Evolutionary conservation across 257 asterid species (phyloP).

Genomic region (Solanum raphanifolium): DNA sequence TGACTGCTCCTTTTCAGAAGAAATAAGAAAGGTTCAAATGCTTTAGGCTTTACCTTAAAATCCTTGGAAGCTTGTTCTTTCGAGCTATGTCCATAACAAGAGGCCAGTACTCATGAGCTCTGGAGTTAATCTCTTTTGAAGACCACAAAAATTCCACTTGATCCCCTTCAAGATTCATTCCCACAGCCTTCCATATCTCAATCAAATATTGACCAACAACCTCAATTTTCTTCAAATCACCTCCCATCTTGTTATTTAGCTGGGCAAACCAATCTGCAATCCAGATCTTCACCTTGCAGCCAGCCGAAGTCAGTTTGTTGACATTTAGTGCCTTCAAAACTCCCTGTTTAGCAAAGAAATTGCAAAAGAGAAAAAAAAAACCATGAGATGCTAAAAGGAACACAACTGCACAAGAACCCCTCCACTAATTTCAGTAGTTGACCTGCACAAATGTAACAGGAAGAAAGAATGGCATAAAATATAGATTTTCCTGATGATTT

Average conservation of each 20-base stretch:
- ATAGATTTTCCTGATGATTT: background rate
- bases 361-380: background rate
- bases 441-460: background rate
- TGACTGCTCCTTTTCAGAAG: background rate
- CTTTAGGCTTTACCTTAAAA: constrained; percentile 35
- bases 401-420: background rate
- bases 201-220: constrained; percentile 69
- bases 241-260: constrained; percentile 83
- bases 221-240: constrained; percentile 73
- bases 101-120: constrained; percentile 85
- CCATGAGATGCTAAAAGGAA: background rate
- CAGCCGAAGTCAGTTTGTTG: constrained; percentile 71
- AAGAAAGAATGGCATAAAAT: background rate
- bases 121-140: constrained; percentile 67
- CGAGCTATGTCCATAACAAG: constrained; percentile 84
- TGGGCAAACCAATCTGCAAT: constrained; percentile 96
- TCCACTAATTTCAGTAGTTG: background rate
- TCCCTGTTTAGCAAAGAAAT: constrained; percentile 37
- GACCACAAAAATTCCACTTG: constrained; percentile 91
- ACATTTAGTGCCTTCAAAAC: constrained; percentile 85
- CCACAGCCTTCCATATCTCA: constrained; percentile 90
- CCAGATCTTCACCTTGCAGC: constrained; percentile 92
- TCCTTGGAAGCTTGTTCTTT: constrained; percentile 67
- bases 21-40: background rate
- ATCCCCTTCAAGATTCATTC: constrained; percentile 70